A percentile compares a stretch with the other conserved stretches of the same genome.
Evolutionary conservation across 768 basidiomycete species (phyloP).

Genomic region (Leccinum obscurum): DNA sequence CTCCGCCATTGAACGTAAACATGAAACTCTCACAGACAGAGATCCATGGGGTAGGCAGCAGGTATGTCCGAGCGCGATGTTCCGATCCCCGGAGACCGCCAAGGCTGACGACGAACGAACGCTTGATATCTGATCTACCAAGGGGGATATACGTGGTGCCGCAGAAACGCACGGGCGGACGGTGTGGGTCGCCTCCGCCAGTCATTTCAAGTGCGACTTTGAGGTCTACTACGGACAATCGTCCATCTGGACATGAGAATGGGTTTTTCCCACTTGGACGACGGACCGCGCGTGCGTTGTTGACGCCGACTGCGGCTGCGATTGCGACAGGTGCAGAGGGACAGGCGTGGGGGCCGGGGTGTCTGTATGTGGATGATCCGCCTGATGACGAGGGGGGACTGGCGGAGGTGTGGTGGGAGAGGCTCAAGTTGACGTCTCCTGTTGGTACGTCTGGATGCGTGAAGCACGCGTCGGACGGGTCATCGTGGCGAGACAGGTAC

Average conservation of each 20-base stretch:
- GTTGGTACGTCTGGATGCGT: not conserved
- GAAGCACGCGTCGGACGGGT: no score
- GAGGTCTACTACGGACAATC: not conserved
- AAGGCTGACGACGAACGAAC: not conserved
- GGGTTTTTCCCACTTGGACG: constrained; percentile 12
- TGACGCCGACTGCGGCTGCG: constrained; percentile 10
- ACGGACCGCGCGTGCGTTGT: constrained; percentile 4
- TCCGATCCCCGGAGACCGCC: not conserved
- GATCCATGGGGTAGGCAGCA: not conserved
- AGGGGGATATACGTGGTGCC: constrained; percentile 19
- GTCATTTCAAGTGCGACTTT: not conserved
- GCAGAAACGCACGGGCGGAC: constrained; percentile 14
- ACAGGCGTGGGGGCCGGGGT: constrained; percentile 13
- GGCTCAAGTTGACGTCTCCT: not conserved
- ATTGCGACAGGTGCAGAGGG: not conserved
- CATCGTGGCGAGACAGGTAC: constrained; percentile 24
- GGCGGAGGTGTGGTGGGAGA: constrained; percentile 14
- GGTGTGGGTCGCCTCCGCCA: not conserved
- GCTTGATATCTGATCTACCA: not conserved
- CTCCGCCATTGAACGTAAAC: not conserved
- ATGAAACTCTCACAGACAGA: not conserved
- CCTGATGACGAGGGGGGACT: constrained; percentile 10
- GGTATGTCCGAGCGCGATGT: not conserved
- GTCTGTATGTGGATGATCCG: constrained; percentile 14
- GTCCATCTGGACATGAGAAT: not conserved